phyloP scores from a whole-genome alignment of 169 alveolate genomes.

The Toxoplasma gondii region DNA sequence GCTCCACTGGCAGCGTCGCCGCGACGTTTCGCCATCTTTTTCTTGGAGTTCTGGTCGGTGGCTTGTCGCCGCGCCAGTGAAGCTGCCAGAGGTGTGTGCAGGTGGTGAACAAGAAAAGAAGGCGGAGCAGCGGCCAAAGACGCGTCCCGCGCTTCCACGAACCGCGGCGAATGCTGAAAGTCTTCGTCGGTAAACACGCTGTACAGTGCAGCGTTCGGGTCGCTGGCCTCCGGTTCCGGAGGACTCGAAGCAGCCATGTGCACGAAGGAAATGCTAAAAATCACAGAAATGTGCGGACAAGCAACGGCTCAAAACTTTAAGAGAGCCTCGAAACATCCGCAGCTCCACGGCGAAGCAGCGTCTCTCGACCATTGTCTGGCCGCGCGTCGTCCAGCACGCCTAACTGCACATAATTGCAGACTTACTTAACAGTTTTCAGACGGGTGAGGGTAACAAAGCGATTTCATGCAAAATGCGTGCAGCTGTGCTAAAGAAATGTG shows the following conservation, averaged over 20 bases:
- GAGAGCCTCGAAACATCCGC: too few relatives aligned
- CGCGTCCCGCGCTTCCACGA: neutral
- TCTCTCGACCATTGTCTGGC: too few relatives aligned
- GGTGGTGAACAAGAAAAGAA: neutral
- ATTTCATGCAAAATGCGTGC: too few relatives aligned
- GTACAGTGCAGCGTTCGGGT: neutral
- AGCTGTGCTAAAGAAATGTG: too few relatives aligned
- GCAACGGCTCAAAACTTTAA: too few relatives aligned
- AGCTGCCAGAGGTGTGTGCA: slow-evolving; percentile 23
- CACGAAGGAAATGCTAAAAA: too few relatives aligned
- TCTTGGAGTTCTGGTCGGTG: neutral
- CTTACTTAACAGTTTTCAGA: too few relatives aligned
- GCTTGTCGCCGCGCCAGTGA: neutral
- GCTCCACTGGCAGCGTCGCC: neutral
- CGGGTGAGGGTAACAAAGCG: too few relatives aligned
- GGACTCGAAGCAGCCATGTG: neutral
- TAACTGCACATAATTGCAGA: too few relatives aligned
- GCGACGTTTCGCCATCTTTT: neutral
- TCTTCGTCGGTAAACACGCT: neutral
- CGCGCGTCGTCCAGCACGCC: too few relatives aligned
- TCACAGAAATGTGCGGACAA: too few relatives aligned
- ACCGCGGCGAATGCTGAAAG: neutral
- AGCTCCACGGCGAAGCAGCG: too few relatives aligned
- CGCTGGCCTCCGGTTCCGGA: neutral
- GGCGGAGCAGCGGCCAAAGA: neutral